Percentiles rank a stretch among this genome's conserved stretches.
Evolutionary conservation across 140 eudicot species (phyloP).

Genomic region (Oenanthe javanica): DNA sequence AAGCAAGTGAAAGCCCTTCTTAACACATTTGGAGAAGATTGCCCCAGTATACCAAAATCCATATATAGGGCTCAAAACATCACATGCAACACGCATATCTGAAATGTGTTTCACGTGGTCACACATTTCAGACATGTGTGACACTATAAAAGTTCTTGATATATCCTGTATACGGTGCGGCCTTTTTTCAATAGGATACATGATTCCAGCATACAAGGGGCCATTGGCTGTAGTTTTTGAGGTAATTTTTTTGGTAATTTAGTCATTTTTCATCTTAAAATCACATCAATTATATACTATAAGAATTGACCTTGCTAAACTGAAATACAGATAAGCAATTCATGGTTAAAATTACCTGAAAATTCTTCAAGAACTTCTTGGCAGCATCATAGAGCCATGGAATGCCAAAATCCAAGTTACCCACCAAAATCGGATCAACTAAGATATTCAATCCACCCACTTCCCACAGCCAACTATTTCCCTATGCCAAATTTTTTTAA

Average conservation of each 20-base stretch:
- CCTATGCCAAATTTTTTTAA: constrained; percentile 37
- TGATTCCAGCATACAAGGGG: background rate
- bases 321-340: background rate
- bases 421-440: constrained; percentile 94
- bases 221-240: background rate
- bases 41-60: background rate
- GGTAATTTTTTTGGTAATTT: no score
- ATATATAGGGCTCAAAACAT: background rate
- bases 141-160: background rate
- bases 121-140: background rate
- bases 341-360: constrained; percentile 33
- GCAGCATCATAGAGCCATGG: constrained; percentile 92
- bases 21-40: background rate
- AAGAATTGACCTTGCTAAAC: background rate
- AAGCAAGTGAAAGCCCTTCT: background rate
- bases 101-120: background rate
- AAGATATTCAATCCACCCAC: constrained; percentile 68
- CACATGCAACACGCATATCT: background rate
- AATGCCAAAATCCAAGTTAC: constrained; percentile 90
- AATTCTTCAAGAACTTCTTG: constrained; percentile 72
- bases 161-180: background rate
- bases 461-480: constrained; percentile 97
- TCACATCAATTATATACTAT: background rate
- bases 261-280: background rate
- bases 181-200: background rate